Conservation (phyloP, 768 basidiomycete genomes). For the Russula dissimulans region DNA sequence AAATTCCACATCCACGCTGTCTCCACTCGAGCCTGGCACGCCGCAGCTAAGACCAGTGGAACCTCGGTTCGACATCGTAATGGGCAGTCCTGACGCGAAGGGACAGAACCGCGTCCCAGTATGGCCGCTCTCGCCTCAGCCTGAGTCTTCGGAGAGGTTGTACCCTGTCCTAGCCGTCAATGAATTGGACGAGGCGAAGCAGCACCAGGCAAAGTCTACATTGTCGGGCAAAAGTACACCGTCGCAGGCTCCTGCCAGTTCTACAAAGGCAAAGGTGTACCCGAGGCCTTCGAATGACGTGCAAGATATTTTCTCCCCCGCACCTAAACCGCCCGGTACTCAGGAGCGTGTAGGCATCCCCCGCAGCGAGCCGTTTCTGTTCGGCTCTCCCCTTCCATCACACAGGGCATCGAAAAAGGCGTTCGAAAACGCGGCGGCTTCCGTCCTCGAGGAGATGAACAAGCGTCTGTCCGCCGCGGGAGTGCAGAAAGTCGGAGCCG, state of each 20-base stretch:
- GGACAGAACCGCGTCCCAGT: conserved; percentile 22
- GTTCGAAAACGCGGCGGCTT: conserved; percentile 57
- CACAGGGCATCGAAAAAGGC: conserved; percentile 54
- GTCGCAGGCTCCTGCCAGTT: conserved; percentile 20
- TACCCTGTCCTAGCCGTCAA: conserved; percentile 34
- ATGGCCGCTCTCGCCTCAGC: conserved; percentile 36
- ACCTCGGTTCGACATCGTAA: conserved; percentile 58
- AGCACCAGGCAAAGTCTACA: conserved; percentile 29
- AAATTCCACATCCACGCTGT: neutral
- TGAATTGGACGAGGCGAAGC: conserved; percentile 22
- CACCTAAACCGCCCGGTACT: conserved; percentile 19
- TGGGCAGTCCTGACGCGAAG: conserved; percentile 40
- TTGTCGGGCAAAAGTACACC: conserved; percentile 28
- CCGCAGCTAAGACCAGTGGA: conserved; percentile 58
- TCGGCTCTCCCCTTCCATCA: conserved; percentile 65
- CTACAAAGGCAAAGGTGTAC: conserved; percentile 24
- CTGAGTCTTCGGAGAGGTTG: conserved; percentile 23
- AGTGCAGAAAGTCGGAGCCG: conserved; percentile 37
- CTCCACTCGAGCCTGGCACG: conserved; percentile 30
- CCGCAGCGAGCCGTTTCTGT: conserved; percentile 50
- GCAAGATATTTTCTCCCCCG: conserved; percentile 36
- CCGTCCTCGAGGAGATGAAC: conserved; percentile 79
- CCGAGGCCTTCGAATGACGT: conserved; percentile 28
- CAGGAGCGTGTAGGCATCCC: conserved; percentile 20
- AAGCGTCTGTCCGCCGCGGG: conserved; percentile 52